Base-by-base conservation (phyloP, 2,329 filamentous ascomycete species). In the Colletotrichum costaricense region DNA sequence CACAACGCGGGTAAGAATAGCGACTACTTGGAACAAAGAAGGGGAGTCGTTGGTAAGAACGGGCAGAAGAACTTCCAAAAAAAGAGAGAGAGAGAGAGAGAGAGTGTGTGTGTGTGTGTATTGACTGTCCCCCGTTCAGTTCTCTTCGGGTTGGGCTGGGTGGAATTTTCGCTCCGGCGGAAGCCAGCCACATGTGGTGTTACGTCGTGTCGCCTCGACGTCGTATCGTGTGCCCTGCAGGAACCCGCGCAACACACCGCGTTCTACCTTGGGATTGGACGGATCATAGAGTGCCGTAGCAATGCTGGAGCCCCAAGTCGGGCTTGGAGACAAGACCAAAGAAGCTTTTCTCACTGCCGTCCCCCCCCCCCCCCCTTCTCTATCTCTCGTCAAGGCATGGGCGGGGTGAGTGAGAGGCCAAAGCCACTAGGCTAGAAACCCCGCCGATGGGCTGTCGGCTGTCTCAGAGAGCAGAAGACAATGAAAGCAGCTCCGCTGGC, bases 141-240 rank as follows among this genome's bases (percentile, higher is more conserved):
- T 54, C n/a, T 30, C 14, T 14, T n/a, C 58, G 24, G 14, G 22
- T 42, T 30, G n/a, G 33, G 35, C 38, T 9, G 14, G 26, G n/a
- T n/a, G 58, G 33, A 28, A 38, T n/a, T 49, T 19, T 49, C 19
- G 69, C 19, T 19, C 19, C 19, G 69, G 69, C 35, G 58, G 38
- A 54, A 58, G 49, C 19, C 30, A 72, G 65, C 57, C 63, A 67
- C 49, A 14, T 26, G 24, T 62, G n/a, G 69, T 62, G 33, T 59
- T 22, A 62, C 49, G 33, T 56, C 16, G 49, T 49, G 59, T 52
- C 30, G 33, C 30, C 28, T 26, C 49, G 33, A 55, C 19, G 19
- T 63, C 26, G 33, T 66, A 24, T 26, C 54, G 46, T 63, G 19
- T 30, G 26, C 28, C 52, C 58, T 49, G 46, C 54, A 54, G 28